phyloP scores from a whole-genome alignment of 768 basidiomycete species.

The Amanita brunnescens region DNA sequence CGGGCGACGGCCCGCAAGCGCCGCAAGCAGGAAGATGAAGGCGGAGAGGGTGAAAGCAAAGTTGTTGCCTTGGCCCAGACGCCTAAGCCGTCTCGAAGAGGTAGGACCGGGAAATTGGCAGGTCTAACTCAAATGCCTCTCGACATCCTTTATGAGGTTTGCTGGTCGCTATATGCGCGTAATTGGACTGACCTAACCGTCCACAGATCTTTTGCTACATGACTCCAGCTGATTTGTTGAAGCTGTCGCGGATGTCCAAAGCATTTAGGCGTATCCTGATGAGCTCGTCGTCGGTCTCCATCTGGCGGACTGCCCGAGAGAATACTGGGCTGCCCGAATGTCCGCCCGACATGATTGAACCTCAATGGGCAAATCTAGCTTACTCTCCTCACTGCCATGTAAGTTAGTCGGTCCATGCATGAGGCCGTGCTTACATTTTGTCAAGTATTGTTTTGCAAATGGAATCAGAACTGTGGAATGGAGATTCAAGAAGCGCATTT shows the following conservation, averaged over 20 bases:
- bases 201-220: slow-evolving; percentile 45
- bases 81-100: slow-evolving; percentile 5
- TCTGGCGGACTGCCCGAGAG: slow-evolving; percentile 39
- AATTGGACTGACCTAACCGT: neutral
- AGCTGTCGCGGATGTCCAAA: slow-evolving; percentile 40
- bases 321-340: slow-evolving; percentile 37
- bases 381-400: slow-evolving; percentile 49
- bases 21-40: slow-evolving; percentile 11
- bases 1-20: neutral
- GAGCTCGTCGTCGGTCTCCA: slow-evolving; percentile 31
- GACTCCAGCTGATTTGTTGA: slow-evolving; percentile 40
- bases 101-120: slow-evolving; percentile 20
- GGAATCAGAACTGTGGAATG: slow-evolving; percentile 27
- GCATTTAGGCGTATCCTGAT: slow-evolving; percentile 40
- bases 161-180: neutral
- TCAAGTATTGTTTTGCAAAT: slow-evolving; percentile 26
- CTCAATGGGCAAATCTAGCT: slow-evolving; percentile 40
- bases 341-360: slow-evolving; percentile 40
- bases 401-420: slow-evolving; percentile 9
- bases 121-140: slow-evolving; percentile 26
- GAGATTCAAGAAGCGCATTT: slow-evolving; percentile 27
- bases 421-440: neutral
- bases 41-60: neutral
- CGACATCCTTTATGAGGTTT: slow-evolving; percentile 35
- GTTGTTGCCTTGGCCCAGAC: neutral